A percentile compares a stretch with the other conserved stretches of the same genome.
Evolutionary conservation across 768 basidiomycete species (phyloP).

Genomic region (Clathrus columnatus): DNA sequence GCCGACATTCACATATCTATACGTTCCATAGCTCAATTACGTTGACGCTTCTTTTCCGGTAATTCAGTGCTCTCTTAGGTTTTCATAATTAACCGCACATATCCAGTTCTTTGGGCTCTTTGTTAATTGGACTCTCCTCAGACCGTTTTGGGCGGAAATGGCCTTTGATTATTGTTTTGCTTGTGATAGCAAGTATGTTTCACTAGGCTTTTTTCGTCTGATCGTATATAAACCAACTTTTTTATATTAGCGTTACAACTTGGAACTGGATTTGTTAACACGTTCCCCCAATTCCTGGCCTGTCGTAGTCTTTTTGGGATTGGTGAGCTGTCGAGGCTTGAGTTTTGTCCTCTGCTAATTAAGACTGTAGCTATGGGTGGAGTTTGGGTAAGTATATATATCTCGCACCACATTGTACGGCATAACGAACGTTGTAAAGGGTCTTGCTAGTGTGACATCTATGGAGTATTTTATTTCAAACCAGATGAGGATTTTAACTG

Average conservation of each 20-base stretch:
- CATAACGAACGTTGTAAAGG: not conserved
- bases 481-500: not conserved
- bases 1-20: not conserved
- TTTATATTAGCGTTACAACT: constrained; percentile 28
- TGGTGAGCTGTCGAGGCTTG: constrained; percentile 11
- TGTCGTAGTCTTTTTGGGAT: constrained; percentile 28
- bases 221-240: no score
- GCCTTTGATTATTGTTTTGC: constrained; percentile 27
- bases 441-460: constrained; percentile 2
- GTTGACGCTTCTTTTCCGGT: constrained; percentile 34
- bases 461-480: constrained; percentile 5
- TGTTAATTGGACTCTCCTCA: constrained; percentile 25
- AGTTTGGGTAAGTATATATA: constrained; percentile 12
- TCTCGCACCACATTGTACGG: not conserved
- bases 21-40: constrained; percentile 22
- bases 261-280: constrained; percentile 30
- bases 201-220: not conserved
- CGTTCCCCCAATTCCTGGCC: constrained; percentile 30
- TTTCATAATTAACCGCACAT: not conserved
- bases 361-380: constrained; percentile 25
- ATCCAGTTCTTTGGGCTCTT: constrained; percentile 19
- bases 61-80: constrained; percentile 1
- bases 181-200: constrained; percentile 19
- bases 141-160: constrained; percentile 39
- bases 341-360: constrained; percentile 16